Evolutionary conservation across 2,329 filamentous ascomycete genomes (phyloP).

Genomic region (Neopestalotiopsis rosae): DNA sequence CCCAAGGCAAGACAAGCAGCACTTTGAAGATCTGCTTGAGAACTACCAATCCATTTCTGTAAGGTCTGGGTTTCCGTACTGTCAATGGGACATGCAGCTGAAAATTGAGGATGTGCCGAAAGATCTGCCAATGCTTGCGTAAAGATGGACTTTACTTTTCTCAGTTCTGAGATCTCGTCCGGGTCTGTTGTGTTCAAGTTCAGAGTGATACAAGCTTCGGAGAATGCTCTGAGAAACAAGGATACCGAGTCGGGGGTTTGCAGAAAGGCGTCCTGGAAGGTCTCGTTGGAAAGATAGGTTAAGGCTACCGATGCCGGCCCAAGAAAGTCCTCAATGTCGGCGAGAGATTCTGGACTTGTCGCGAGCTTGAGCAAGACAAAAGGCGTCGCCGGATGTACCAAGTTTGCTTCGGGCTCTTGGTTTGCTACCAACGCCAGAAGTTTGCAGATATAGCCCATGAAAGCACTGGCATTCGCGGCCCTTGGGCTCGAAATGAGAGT

Average conservation of each 20-base stretch:
- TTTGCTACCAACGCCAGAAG: slow-evolving; percentile 58
- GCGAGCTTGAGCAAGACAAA: slow-evolving; percentile 57
- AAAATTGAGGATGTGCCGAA: slow-evolving; percentile 55
- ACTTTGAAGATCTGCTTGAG: slow-evolving; percentile 52
- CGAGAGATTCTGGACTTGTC: slow-evolving; percentile 40
- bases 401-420: slow-evolving; percentile 54
- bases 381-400: slow-evolving; percentile 52
- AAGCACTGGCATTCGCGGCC: slow-evolving; percentile 45
- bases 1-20: slow-evolving; percentile 66
- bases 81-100: slow-evolving; percentile 45
- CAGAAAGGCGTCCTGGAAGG: slow-evolving; percentile 56
- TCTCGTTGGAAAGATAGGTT: slow-evolving; percentile 59
- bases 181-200: slow-evolving; percentile 48
- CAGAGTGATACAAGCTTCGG: slow-evolving; percentile 52
- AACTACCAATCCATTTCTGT: slow-evolving; percentile 51
- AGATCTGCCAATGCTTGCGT: slow-evolving; percentile 57
- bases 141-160: slow-evolving; percentile 54
- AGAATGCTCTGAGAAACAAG: slow-evolving; percentile 54
- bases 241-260: slow-evolving; percentile 41
- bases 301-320: slow-evolving; percentile 56
- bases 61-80: slow-evolving; percentile 48
- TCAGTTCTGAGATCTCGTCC: slow-evolving; percentile 52
- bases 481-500: slow-evolving; percentile 53
- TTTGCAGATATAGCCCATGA: slow-evolving; percentile 61
- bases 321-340: slow-evolving; percentile 61